phyloP scores from a whole-genome alignment of 345 rosid genomes.

The Arabis hirsuta region DNA sequence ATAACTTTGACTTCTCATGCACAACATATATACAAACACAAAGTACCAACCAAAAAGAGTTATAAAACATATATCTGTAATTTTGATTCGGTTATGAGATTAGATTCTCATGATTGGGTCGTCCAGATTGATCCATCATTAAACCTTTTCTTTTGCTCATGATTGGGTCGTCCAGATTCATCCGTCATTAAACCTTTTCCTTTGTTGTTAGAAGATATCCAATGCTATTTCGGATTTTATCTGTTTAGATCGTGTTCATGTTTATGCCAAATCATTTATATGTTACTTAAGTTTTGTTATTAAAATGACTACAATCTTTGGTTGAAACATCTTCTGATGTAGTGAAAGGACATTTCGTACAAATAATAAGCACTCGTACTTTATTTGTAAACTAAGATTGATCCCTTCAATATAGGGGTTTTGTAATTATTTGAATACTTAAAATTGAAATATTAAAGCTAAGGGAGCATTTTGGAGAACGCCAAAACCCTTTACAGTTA shows the following conservation, averaged over 20 bases:
- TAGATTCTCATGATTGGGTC: constrained; percentile 37
- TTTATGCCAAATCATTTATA: constrained; percentile 20
- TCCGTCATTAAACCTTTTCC: constrained; percentile 12
- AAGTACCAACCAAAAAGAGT: constrained; percentile 18
- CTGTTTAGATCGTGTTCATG: constrained; percentile 19
- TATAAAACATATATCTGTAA: constrained; percentile 18
- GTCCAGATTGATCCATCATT: constrained; percentile 29
- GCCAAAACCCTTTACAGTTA: background rate
- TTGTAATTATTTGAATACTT: constrained; percentile 10
- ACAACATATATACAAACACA: constrained; percentile 16
- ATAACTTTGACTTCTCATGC: constrained; percentile 38
- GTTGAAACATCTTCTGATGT: constrained; percentile 5
- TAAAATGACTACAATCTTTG: constrained; percentile 4
- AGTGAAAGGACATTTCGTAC: constrained; percentile 34
- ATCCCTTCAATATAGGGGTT: background rate
- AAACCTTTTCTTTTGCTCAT: constrained; percentile 2
- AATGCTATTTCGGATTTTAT: constrained; percentile 17
- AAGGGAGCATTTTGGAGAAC: background rate
- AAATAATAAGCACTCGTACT: constrained; percentile 13
- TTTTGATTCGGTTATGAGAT: constrained; percentile 24
- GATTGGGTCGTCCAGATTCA: constrained; percentile 28
- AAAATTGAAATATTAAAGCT: background rate
- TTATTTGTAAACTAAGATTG: constrained; percentile 22
- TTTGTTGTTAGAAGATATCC: constrained; percentile 26
- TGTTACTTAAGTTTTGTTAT: constrained; percentile 3